Conservation (phyloP, 768 basidiomycete genomes). For the Tylopilus vinaceipallidus region DNA sequence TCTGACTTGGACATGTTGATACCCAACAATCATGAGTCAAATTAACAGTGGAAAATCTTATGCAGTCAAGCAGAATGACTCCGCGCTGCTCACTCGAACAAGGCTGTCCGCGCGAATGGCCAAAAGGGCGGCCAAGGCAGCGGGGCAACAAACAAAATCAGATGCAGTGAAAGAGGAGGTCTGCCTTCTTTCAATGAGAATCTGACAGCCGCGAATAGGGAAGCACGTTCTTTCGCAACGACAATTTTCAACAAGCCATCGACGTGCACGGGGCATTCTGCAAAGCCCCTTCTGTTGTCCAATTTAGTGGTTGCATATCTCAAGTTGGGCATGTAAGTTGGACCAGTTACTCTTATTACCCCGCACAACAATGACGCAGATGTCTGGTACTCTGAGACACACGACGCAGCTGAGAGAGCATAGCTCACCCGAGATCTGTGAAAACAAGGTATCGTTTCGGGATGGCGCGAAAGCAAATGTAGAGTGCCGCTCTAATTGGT, state of each 20-base stretch:
- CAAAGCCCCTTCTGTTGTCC: slow-evolving; percentile 36
- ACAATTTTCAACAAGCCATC: slow-evolving; percentile 38
- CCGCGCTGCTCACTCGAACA: no score
- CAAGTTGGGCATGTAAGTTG: slow-evolving; percentile 37
- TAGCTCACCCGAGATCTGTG: slow-evolving; percentile 28
- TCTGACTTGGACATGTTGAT: no score
- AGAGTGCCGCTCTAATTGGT: slow-evolving; percentile 26
- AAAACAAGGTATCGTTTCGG: slow-evolving; percentile 38
- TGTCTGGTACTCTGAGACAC: slow-evolving; percentile 29
- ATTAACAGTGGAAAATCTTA: no score
- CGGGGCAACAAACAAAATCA: slow-evolving; percentile 19
- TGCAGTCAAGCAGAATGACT: no score
- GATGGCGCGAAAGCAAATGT: slow-evolving; percentile 32
- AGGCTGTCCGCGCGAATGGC: slow-evolving; percentile 9
- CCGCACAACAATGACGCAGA: neutral
- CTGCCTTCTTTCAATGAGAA: neutral
- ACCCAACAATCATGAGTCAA: no score
- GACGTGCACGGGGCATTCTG: slow-evolving; percentile 32
- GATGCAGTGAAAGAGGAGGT: slow-evolving; percentile 33
- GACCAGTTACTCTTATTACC: neutral
- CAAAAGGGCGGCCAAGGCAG: slow-evolving; percentile 18
- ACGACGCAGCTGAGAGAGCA: slow-evolving; percentile 27
- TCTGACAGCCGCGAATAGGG: no score
- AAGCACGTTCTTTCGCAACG: slow-evolving; percentile 39
- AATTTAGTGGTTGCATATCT: slow-evolving; percentile 45